These are phyloP conservation scores for Coniella lustricola DNA, from an alignment of 2,329 filamentous ascomycete species.

Conservation along the genomic window DNA sequence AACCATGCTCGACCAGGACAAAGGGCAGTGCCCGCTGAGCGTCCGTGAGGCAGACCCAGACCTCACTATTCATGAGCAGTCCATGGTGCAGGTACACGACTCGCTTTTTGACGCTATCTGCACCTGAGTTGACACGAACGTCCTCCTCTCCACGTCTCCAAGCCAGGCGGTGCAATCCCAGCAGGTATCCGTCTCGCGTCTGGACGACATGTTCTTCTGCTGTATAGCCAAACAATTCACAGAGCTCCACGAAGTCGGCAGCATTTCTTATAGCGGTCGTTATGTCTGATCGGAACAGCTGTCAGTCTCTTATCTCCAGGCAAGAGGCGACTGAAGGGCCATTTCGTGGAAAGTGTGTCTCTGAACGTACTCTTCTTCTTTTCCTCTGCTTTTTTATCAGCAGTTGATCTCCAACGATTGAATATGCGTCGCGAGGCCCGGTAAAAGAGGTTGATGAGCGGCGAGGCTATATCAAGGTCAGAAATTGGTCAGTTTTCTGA, in stretches of 20 bases:
- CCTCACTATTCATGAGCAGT: conserved; percentile 96
- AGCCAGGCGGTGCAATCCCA: conserved; percentile 81
- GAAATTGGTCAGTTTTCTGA: background rate
- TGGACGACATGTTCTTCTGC: conserved; percentile 95
- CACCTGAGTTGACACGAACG: conserved; percentile 67
- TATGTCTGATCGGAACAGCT: conserved; percentile 46
- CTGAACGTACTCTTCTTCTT: conserved; percentile 53
- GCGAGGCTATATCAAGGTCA: conserved; percentile 49
- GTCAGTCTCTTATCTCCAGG: conserved; percentile 7
- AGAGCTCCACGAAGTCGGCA: conserved; percentile 90
- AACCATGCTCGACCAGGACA: conserved; percentile 79
- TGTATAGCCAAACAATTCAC: conserved; percentile 81
- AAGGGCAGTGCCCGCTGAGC: conserved; percentile 82
- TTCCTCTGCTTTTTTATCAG: conserved; percentile 59
- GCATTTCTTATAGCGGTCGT: conserved; percentile 77
- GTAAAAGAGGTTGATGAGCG: conserved; percentile 78
- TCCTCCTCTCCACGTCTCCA: conserved; percentile 77
- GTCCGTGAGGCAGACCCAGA: conserved; percentile 92
- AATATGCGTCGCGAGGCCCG: conserved; percentile 74
- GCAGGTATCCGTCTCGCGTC: conserved; percentile 86
- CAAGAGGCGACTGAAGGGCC: conserved; percentile 32
- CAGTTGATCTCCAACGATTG: conserved; percentile 66
- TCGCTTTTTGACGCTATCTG: conserved; percentile 64
- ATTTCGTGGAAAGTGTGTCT: conserved; percentile 33
- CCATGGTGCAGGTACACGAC: conserved; percentile 95